Evolutionary conservation across 192 early-diverging fungal species (phyloP).

Genomic region (Gorgonomyces haynaldii): DNA sequence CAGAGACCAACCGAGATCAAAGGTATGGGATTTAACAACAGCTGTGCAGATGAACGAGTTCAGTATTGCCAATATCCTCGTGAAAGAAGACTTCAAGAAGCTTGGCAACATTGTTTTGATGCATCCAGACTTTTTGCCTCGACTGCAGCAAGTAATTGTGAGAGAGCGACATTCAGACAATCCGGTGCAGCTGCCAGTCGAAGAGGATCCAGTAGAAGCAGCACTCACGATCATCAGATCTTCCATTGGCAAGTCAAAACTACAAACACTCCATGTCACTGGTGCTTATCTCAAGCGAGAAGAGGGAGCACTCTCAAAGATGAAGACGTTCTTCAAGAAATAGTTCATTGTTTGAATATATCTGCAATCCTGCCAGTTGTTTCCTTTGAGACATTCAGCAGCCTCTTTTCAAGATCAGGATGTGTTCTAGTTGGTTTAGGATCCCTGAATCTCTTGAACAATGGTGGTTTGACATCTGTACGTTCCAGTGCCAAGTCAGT

Average conservation of each 20-base stretch:
- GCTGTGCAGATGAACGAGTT: slow-evolving; percentile 40
- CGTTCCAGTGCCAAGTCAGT: too few species aligned
- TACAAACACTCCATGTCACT: slow-evolving; percentile 21
- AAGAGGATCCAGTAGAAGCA: slow-evolving; percentile 38
- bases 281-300: slow-evolving; percentile 28
- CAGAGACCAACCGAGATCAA: slow-evolving; percentile 26
- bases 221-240: slow-evolving; percentile 35
- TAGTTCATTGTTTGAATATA: too few species aligned
- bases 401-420: too few species aligned
- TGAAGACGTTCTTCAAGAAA: too few species aligned
- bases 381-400: too few species aligned
- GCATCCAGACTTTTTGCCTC: slow-evolving; percentile 24
- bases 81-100: slow-evolving; percentile 21
- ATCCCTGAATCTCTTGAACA: too few species aligned
- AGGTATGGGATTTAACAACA: slow-evolving; percentile 20
- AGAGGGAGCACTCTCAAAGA: too few species aligned
- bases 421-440: too few species aligned
- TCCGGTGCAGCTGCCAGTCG: slow-evolving; percentile 15
- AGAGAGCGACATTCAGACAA: slow-evolving; percentile 21
- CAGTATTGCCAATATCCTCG: slow-evolving; percentile 33
- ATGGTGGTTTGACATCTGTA: too few species aligned
- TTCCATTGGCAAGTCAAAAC: slow-evolving; percentile 18
- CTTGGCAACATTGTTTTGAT: slow-evolving; percentile 31
- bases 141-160: slow-evolving; percentile 36
- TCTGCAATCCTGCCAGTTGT: too few species aligned